These are phyloP conservation scores for Dioscorea dumetorum DNA, from an alignment of 106 monocot genomes.

Conservation along the genomic window DNA sequence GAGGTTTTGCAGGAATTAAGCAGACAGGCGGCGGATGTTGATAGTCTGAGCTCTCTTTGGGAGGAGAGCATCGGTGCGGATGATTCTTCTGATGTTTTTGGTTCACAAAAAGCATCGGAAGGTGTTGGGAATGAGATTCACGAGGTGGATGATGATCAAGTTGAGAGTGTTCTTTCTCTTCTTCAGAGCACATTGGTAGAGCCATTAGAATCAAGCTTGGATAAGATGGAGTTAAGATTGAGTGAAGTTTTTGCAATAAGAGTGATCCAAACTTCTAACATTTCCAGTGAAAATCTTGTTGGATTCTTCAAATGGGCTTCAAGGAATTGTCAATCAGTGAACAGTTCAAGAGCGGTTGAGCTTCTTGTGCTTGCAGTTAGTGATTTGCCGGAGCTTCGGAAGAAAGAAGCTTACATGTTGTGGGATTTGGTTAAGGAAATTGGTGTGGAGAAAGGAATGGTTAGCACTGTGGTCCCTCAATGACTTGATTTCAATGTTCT, in stretches of 20 bases:
- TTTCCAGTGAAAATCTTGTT: conserved; percentile 38
- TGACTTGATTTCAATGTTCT: conserved; percentile 41
- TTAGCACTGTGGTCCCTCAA: conserved; percentile 56
- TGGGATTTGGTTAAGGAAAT: conserved; percentile 87
- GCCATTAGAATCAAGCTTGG: conserved; percentile 25
- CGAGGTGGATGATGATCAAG: conserved; percentile 33
- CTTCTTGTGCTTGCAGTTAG: conserved; percentile 39
- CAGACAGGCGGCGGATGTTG: conserved; percentile 3
- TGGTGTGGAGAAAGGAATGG: conserved; percentile 37
- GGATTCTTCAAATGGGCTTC: conserved; percentile 57
- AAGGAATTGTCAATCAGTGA: conserved; percentile 16
- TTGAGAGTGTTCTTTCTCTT: conserved; percentile 31
- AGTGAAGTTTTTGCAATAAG: conserved; percentile 50
- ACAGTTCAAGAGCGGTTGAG: conserved; percentile 18
- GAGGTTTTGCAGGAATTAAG: background rate
- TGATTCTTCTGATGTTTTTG: conserved; percentile 9
- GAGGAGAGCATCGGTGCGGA: conserved; percentile 17
- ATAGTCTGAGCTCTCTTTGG: conserved; percentile 18
- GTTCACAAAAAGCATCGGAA: background rate
- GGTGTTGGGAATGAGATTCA: conserved; percentile 2
- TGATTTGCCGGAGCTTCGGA: conserved; percentile 15
- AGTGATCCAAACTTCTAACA: conserved; percentile 30
- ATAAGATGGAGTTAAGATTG: conserved; percentile 30
- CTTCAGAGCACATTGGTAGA: conserved; percentile 25
- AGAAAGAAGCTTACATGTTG: conserved; percentile 48